Evolutionary conservation across 2,329 filamentous ascomycete genomes (phyloP), one percentile per base, ranked within the genome.

Genomic region (Colletotrichum salicis): DNA sequence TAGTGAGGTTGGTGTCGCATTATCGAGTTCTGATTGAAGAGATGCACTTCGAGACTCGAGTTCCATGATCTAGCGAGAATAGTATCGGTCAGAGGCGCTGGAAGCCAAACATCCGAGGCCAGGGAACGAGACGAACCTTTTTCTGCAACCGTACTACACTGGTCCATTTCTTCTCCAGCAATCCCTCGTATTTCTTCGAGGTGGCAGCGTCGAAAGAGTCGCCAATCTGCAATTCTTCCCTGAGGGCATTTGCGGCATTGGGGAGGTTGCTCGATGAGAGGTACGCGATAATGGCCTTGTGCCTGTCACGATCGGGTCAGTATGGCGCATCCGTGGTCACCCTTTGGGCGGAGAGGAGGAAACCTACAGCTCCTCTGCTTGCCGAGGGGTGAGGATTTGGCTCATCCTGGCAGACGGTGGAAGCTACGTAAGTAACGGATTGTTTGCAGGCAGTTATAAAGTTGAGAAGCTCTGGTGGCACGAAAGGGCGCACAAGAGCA

Each of bases 131-230:
- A 74, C 82, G 62, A 83, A 93, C 94, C 93, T 97, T 98, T 84
- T 97, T 98, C 84, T 98, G 96, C 81, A 98, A 83, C 73, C 96
- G 89, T 78, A 98, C 95, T 33, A 98, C 93, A 78, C 94, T 96
- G 24, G 96, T 98, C 96, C 96, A 98, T 86, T 98, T 98, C 89
- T 97, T 98, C 87, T 98, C 96, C 76, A 98, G 84, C 33, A 98
- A 84, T 1, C 94, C 93, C 83, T 97, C 95, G 84, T 98, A 98
- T 84, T 97, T 97, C 86, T 97, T 97, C 64, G 92, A 89, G 24
- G 94, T 97, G 22, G 89, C 88, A 73, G 93, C 87, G 80, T 97
- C 94, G 77, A 97, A 95, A 59, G 84, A 84, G 67, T 89, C 83
- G 63, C 91, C 88, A 5, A 97, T 88, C 67, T 88, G 87, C n/a